Evolutionary conservation across 164 flowering plant genomes (phyloP).

Genomic region (Vitis vinifera): ASM3070453v1 NC_081807.1:10202001-10202500

Average conservation of each 20-base stretch:
- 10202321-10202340: constrained; percentile 65
- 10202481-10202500: background rate
- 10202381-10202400: constrained; percentile 59
- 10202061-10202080: too few species aligned
- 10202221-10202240: background rate
- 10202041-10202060: too few species aligned
- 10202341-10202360: constrained; percentile 68
- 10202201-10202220: background rate
- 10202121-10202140: too few species aligned
- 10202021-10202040: too few species aligned
- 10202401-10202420: too few species aligned
- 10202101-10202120: background rate
- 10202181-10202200: background rate
- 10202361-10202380: constrained; percentile 88
- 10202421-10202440: too few species aligned
- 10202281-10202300: constrained; percentile 71
- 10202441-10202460: background rate
- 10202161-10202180: background rate
- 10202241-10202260: background rate
- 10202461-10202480: background rate
- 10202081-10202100: background rate
- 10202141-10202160: background rate
- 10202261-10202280: background rate
- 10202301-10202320: constrained; percentile 91
- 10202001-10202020: too few species aligned